phyloP scores from a whole-genome alignment of 345 rosid species.

The Populus davidiana region DNA sequence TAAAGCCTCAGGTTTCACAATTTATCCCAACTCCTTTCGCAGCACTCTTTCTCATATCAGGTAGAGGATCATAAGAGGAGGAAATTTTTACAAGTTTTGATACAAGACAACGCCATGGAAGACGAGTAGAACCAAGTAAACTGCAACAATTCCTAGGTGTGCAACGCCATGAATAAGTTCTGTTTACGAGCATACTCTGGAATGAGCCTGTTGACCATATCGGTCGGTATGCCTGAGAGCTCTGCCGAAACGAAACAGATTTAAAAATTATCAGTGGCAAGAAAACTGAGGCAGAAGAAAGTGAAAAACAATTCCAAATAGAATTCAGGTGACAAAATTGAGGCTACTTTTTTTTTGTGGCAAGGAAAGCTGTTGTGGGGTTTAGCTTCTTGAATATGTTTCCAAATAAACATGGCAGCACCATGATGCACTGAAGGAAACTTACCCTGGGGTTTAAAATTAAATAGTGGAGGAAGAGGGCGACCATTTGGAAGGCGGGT shows the following conservation, averaged over 20 bases:
- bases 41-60: slow-evolving; percentile 9
- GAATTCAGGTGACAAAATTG: neutral
- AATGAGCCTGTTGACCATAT: slow-evolving; percentile 58
- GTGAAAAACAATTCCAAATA: neutral
- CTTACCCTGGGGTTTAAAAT: slow-evolving; percentile 67
- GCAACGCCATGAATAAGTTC: slow-evolving; percentile 87
- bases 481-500: slow-evolving; percentile 91
- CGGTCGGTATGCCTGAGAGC: slow-evolving; percentile 68
- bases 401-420: neutral
- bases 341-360: neutral
- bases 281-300: neutral
- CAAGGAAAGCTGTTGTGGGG: neutral
- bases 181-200: slow-evolving; percentile 90
- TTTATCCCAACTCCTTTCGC: slow-evolving; percentile 16
- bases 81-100: slow-evolving; percentile 19
- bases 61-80: neutral
- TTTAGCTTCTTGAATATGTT: neutral
- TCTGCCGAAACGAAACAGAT: slow-evolving; percentile 37
- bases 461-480: slow-evolving; percentile 89
- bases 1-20: slow-evolving; percentile 29
- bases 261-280: neutral
- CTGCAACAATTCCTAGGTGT: slow-evolving; percentile 31
- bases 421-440: neutral
- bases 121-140: neutral
- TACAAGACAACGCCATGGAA: neutral